Percentiles rank a stretch among this genome's conserved stretches.
Evolutionary conservation across 208 protist genomes (phyloP).

Genomic region (Tritrichomonas musculus): DNA sequence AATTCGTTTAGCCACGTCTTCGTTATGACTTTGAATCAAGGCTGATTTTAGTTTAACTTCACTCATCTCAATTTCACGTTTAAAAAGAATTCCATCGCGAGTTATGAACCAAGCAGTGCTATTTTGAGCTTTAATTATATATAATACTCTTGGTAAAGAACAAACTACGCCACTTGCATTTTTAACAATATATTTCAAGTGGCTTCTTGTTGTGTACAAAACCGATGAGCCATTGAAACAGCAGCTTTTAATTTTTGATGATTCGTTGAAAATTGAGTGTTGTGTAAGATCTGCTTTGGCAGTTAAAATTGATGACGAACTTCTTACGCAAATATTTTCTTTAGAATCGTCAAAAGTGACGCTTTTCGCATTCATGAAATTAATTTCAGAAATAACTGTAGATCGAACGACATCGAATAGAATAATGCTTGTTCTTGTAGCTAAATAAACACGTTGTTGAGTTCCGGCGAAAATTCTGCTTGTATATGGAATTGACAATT

Average conservation of each 20-base stretch:
- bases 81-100: constrained; percentile 68
- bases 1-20: constrained; percentile 78
- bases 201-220: neutral
- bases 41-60: constrained; percentile 90
- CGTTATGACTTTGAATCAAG: constrained; percentile 69
- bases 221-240: neutral
- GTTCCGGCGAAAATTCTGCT: neutral
- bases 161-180: neutral
- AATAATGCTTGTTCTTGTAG: neutral
- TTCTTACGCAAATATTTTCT: neutral
- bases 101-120: constrained; percentile 76
- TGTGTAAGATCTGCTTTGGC: neutral
- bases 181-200: neutral
- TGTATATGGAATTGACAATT: neutral
- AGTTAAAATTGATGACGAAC: neutral
- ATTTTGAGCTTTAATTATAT: constrained; percentile 42
- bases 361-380: neutral
- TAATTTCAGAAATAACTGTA: neutral
- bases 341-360: neutral
- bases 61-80: constrained; percentile 72
- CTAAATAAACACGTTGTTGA: neutral
- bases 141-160: neutral
- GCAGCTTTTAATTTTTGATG: neutral
- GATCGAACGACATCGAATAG: neutral
- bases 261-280: neutral